A percentile compares a stretch with the other conserved stretches of the same genome.
These are phyloP conservation scores for Auricularia cornea DNA, from an alignment of 768 basidiomycete species.

Conservation along the genomic window DNA sequence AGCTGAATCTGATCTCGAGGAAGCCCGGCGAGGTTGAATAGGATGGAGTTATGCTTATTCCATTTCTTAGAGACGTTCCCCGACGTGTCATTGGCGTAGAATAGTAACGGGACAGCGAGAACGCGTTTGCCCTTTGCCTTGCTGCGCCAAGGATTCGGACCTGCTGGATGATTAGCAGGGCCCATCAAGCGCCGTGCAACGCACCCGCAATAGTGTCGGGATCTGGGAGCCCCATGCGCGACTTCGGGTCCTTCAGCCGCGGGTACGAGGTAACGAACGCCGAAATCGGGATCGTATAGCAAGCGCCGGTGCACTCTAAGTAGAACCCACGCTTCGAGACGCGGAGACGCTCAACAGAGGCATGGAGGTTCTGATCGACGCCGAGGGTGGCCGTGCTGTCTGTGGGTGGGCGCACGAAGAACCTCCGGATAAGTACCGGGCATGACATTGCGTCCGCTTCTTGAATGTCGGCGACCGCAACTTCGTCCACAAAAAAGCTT, in stretches of 20 bases:
- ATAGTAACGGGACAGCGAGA: not conserved
- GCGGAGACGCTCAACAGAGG: not conserved
- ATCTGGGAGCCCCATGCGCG: not conserved
- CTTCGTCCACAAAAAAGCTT: not conserved
- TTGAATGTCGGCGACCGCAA: not conserved
- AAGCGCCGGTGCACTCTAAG: not conserved
- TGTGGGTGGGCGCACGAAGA: not conserved
- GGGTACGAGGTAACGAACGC: not conserved
- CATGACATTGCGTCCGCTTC: not conserved
- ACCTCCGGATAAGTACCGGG: not conserved
- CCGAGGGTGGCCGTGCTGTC: not conserved
- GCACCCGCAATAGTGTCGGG: not conserved
- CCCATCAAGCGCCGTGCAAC: not conserved
- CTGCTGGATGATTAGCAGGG: not conserved
- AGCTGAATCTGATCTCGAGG: slow-evolving; percentile 13
- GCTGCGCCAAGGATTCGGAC: not conserved
- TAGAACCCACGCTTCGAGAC: not conserved
- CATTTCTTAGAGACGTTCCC: slow-evolving; percentile 21
- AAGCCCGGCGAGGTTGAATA: slow-evolving; percentile 16
- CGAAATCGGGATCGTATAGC: not conserved
- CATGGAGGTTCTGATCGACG: not conserved
- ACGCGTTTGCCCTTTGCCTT: not conserved
- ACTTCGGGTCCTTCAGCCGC: not conserved
- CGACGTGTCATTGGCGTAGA: slow-evolving; percentile 19
- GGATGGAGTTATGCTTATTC: slow-evolving; percentile 19